Conservation (phyloP, 768 basidiomycete genomes). For the Russula earlei region DNA sequence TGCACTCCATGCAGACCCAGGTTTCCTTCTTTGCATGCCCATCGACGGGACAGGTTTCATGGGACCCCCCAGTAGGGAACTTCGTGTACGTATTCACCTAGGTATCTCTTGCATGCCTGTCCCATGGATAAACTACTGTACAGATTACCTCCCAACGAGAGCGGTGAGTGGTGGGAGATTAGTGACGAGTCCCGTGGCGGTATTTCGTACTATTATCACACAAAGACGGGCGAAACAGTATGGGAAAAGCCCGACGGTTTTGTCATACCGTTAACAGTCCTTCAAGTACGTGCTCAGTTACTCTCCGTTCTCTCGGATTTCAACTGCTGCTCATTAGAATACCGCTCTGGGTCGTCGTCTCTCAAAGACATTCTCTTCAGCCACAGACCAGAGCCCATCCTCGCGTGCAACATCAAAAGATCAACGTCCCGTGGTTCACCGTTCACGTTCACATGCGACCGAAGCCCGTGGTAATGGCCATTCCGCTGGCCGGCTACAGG, state of each 20-base stretch:
- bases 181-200: conserved; percentile 75
- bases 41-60: conserved; percentile 83
- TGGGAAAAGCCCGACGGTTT: conserved; percentile 89
- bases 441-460: conserved; percentile 10
- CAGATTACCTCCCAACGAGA: conserved; percentile 74
- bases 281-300: conserved; percentile 47
- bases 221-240: conserved; percentile 80
- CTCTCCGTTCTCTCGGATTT: conserved; percentile 2
- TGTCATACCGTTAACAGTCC: conserved; percentile 82
- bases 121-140: conserved; percentile 7
- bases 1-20: conserved; percentile 42
- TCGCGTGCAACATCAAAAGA: not conserved
- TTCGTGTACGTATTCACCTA: conserved; percentile 56
- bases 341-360: conserved; percentile 63
- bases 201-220: conserved; percentile 90
- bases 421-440: not conserved
- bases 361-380: conserved; percentile 29
- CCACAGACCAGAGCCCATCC: conserved; percentile 21
- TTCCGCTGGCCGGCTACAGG: conserved; percentile 3
- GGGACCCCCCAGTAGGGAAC: conserved; percentile 85
- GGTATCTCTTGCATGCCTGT: conserved; percentile 11
- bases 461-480: not conserved
- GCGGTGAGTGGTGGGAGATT: conserved; percentile 97
- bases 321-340: conserved; percentile 36
- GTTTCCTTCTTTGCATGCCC: conserved; percentile 87